A percentile compares a stretch with the other conserved stretches of the same genome.
phyloP scores from a whole-genome alignment of 495 filamentous ascomycete genomes.

The Cryomyces minteri region DNA sequence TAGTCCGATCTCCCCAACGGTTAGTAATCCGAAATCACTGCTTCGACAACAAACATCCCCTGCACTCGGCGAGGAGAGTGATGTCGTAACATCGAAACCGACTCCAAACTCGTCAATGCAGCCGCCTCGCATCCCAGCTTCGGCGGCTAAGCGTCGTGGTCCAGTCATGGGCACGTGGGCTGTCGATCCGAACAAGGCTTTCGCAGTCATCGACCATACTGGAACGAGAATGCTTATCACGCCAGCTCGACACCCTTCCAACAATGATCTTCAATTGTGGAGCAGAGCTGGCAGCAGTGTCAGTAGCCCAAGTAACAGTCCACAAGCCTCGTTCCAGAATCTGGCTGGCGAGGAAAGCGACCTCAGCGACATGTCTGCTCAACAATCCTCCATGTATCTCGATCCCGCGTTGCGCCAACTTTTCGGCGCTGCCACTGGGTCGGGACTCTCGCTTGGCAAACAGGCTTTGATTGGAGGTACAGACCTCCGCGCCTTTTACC shows the following conservation, averaged over 20 bases:
- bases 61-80: background rate
- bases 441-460: background rate
- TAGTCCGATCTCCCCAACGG: background rate
- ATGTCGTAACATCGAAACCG: background rate
- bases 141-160: background rate
- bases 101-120: background rate
- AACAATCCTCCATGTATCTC: background rate
- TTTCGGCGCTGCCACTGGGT: background rate
- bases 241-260: background rate
- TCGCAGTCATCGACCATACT: background rate
- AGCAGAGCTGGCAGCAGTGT: background rate
- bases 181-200: background rate
- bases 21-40: background rate
- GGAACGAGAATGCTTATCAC: background rate
- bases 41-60: background rate
- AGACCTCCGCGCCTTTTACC: background rate
- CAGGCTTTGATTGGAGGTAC: background rate
- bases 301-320: background rate
- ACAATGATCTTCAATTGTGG: background rate
- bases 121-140: background rate
- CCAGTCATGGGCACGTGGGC: background rate
- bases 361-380: background rate
- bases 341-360: background rate
- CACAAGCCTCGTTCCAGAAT: background rate
- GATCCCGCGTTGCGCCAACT: background rate